Conservation (phyloP, 441 rosid species). For the Rhodomyrtus psidioides region DNA sequence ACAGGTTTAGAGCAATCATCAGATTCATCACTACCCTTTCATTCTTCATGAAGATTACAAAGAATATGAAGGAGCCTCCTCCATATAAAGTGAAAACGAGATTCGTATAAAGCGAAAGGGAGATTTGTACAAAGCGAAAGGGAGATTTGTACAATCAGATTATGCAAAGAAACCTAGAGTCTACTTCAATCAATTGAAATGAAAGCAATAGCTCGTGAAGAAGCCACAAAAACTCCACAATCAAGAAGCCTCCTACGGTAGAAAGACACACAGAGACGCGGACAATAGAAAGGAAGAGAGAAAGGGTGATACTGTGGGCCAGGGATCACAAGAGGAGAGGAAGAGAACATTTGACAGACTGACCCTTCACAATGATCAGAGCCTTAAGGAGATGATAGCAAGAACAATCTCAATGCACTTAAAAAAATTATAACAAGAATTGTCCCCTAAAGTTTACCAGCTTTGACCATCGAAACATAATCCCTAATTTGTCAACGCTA, state of each 20-base stretch:
- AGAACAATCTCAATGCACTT: neutral
- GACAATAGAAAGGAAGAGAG: neutral
- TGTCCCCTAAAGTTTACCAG: neutral
- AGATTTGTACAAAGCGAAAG: neutral
- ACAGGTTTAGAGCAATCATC: neutral
- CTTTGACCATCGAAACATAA: neutral
- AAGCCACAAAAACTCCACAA: neutral
- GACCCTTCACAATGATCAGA: neutral
- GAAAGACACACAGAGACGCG: neutral
- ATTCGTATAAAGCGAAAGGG: neutral
- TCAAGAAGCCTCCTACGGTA: neutral
- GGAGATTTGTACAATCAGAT: neutral
- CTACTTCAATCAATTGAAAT: neutral
- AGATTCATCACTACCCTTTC: neutral
- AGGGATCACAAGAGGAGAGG: neutral
- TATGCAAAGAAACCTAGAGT: neutral
- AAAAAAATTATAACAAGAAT: accelerated
- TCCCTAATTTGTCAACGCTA: neutral
- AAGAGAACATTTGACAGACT: neutral
- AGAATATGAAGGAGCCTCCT: neutral
- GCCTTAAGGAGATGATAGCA: neutral
- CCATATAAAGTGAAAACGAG: neutral
- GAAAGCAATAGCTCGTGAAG: neutral
- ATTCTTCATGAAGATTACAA: neutral
- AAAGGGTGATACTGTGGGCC: neutral